Evolutionary conservation across 78 protist genomes (phyloP).

Genomic region (Guillardia theta): DNA sequence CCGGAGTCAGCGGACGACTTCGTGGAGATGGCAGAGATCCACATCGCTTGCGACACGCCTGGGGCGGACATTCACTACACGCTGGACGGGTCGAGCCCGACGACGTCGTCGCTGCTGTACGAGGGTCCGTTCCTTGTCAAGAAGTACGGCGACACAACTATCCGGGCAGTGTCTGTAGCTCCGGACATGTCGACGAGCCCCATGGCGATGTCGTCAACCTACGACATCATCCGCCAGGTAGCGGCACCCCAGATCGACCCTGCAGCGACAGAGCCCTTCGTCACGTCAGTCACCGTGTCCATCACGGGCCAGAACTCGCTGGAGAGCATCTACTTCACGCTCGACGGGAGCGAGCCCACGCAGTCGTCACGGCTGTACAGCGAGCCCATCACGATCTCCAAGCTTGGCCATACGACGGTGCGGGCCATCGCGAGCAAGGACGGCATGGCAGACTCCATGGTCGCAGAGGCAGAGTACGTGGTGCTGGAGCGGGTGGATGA

Average conservation of each 20-base stretch:
- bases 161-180: not conserved
- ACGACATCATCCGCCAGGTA: not conserved
- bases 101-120: not conserved
- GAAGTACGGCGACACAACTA: not conserved
- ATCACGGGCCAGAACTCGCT: not conserved
- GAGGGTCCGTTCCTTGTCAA: not conserved
- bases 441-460: not conserved
- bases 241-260: not conserved
- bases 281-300: not conserved
- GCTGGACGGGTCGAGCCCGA: not conserved
- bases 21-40: not conserved
- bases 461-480: not conserved
- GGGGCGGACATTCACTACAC: not conserved
- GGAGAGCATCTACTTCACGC: not conserved
- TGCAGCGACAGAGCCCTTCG: not conserved
- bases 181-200: not conserved
- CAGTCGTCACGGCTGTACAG: not conserved
- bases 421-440: not conserved
- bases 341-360: not conserved
- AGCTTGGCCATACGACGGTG: not conserved
- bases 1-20: no score
- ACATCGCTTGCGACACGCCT: not conserved
- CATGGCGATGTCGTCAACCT: not conserved
- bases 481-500: not conserved
- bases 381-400: not conserved